Conservation (phyloP, 495 filamentous ascomycete genomes). For the Aspergillus conjunctus region DNA sequence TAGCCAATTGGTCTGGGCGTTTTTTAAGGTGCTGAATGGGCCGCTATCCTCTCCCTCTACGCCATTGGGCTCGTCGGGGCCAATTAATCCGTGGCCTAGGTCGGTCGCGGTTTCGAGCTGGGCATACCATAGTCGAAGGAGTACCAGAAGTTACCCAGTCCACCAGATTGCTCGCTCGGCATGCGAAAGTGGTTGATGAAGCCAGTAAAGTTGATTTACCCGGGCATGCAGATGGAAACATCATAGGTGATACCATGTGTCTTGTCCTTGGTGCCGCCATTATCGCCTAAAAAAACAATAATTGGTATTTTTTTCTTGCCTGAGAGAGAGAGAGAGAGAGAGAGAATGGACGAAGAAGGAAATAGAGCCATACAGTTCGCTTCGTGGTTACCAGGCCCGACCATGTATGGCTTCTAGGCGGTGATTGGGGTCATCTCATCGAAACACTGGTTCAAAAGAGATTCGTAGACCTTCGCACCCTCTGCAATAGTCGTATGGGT, state of each 20-base stretch:
- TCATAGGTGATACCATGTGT: no score
- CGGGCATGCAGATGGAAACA: neutral
- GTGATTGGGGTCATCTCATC: neutral
- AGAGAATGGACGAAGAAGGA: no score
- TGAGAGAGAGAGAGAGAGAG: no score
- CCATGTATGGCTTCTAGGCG: neutral
- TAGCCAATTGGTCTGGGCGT: neutral
- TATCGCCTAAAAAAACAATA: no score
- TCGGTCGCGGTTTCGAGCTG: constrained; percentile 51
- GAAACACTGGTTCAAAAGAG: neutral
- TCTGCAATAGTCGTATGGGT: neutral
- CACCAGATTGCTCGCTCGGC: constrained; percentile 48
- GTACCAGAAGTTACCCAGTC: constrained; percentile 59
- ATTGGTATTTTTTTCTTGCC: no score
- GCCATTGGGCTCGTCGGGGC: neutral
- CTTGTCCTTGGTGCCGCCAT: no score
- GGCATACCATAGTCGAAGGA: constrained; percentile 57
- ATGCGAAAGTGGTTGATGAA: constrained; percentile 40
- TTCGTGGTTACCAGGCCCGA: neutral
- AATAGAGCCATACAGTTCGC: neutral
- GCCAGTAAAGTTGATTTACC: neutral
- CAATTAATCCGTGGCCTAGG: neutral
- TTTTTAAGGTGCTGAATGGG: neutral
- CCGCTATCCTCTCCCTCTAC: neutral
- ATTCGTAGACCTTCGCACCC: neutral